Percentiles rank a stretch among this genome's conserved stretches.
Conservation (phyloP, 768 basidiomycete genomes). For the Coprinopsis marcescibilis region DNA sequence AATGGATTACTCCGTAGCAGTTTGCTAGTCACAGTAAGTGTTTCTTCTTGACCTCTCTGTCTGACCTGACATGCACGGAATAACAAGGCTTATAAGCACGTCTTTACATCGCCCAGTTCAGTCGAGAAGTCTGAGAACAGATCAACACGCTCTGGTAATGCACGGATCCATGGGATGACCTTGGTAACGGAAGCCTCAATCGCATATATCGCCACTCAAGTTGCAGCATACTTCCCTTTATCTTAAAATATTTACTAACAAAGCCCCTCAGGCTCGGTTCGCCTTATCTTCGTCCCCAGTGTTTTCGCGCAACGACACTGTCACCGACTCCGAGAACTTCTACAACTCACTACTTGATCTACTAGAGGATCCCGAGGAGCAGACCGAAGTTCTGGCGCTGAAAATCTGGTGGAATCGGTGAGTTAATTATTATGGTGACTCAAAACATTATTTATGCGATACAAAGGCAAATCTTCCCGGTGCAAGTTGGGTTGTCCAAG, state of each 20-base stretch:
- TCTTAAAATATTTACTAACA: not conserved
- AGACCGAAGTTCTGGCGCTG: too few species aligned
- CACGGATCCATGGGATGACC: slow-evolving; percentile 10
- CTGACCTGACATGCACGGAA: not conserved
- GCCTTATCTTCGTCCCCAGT: too few species aligned
- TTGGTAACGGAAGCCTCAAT: slow-evolving; percentile 11
- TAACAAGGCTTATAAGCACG: slow-evolving; percentile 23
- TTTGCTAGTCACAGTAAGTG: slow-evolving; percentile 18
- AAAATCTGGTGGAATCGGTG: too few species aligned
- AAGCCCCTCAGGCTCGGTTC: not conserved
- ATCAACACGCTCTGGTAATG: slow-evolving; percentile 21
- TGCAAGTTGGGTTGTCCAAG: too few species aligned
- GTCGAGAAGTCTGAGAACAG: slow-evolving; percentile 19
- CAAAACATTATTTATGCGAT: too few species aligned
- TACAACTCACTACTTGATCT: too few species aligned
- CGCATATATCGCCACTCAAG: slow-evolving; percentile 16
- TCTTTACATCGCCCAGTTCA: slow-evolving; percentile 26
- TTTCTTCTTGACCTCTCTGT: not conserved
- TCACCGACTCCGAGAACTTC: too few species aligned
- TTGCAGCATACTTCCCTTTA: too few species aligned
- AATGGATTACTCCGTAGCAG: slow-evolving; percentile 18
- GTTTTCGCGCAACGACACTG: too few species aligned
- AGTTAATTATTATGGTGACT: too few species aligned
- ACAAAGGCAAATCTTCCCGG: too few species aligned
- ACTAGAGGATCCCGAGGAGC: too few species aligned